Percentiles rank a stretch among this genome's conserved stretches.
These are phyloP conservation scores for Rhododendron mucronatum DNA, from an alignment of 148 eudicot genomes.

Conservation along the genomic window DNA sequence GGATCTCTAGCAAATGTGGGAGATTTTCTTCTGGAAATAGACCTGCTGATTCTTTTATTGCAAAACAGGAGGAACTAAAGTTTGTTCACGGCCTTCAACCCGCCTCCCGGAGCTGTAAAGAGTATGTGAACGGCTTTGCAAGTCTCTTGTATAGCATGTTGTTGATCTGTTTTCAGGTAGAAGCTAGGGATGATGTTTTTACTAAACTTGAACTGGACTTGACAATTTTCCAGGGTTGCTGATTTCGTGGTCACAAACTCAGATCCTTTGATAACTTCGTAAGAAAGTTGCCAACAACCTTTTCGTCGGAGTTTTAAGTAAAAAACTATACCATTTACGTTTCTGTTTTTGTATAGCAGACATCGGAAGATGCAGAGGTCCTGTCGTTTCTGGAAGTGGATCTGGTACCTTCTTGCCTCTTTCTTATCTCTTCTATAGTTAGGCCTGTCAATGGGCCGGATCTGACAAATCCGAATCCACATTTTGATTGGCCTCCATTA, in stretches of 20 bases:
- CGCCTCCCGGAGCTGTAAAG: constrained; percentile 90
- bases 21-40: neutral
- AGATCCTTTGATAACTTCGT: constrained; percentile 75
- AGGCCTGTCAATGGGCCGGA: too few relatives aligned
- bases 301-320: neutral
- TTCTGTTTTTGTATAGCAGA: constrained; percentile 28
- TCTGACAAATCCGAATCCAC: neutral
- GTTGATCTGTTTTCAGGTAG: neutral
- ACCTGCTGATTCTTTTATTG: neutral
- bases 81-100: constrained; percentile 60
- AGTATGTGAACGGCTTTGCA: constrained; percentile 51
- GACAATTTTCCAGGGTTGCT: constrained; percentile 45
- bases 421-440: neutral
- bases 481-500: neutral
- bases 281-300: constrained; percentile 19
- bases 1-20: neutral
- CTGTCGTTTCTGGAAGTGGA: constrained; percentile 73
- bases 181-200: neutral
- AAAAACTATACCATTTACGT: neutral
- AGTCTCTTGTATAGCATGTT: constrained; percentile 20
- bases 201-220: constrained; percentile 10
- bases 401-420: constrained; percentile 44
- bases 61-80: constrained; percentile 71
- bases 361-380: constrained; percentile 44
- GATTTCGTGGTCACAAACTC: constrained; percentile 53